Conservation (phyloP, 306 rosid genomes). For the Geum urbanum region DNA sequence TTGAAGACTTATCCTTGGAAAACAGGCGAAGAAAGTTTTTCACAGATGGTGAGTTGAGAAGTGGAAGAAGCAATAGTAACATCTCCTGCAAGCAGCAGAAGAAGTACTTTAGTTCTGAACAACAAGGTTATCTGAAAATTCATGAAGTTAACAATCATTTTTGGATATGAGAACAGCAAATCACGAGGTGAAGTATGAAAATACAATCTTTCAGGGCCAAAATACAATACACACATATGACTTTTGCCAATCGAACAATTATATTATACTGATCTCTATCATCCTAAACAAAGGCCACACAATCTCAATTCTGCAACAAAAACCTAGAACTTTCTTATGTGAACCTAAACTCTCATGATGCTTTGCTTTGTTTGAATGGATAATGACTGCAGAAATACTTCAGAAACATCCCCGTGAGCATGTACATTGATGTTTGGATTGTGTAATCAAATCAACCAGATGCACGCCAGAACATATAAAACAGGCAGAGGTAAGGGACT, state of each 20-base stretch:
- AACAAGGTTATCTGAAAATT: not conserved
- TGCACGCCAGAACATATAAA: not conserved
- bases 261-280: not conserved
- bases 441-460: not conserved
- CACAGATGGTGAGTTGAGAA: slow-evolving; percentile 80
- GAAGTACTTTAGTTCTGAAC: slow-evolving; percentile 11
- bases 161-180: not conserved
- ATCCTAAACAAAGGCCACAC: not conserved
- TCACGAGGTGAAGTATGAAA: not conserved
- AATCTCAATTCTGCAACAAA: not conserved
- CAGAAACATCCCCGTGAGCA: not conserved
- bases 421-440: not conserved
- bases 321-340: not conserved
- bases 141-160: not conserved
- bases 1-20: slow-evolving; percentile 83
- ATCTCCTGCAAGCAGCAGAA: slow-evolving; percentile 74
- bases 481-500: not conserved
- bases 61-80: slow-evolving; percentile 94
- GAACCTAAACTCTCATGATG: not conserved
- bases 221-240: not conserved
- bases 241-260: not conserved
- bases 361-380: not conserved
- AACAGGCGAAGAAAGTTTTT: slow-evolving; percentile 79
- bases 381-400: not conserved
- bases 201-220: not conserved